These are phyloP conservation scores for Heritiera fomes DNA, from an alignment of 345 rosid genomes.

Conservation along the genomic window DNA sequence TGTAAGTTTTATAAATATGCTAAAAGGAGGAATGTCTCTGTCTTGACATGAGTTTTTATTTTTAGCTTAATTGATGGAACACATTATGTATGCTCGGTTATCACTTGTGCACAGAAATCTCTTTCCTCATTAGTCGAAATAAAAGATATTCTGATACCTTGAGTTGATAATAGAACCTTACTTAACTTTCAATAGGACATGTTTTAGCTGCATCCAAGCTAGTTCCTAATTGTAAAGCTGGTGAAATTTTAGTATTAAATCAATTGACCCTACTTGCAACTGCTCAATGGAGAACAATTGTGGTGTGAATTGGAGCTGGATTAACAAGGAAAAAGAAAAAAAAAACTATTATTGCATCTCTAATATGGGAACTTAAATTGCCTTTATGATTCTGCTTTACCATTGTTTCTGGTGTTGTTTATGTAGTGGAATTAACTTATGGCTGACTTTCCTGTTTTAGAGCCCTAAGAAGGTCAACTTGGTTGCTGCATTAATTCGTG, in stretches of 20 bases:
- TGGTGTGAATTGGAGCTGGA: background rate
- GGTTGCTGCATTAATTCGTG: slow-evolving; percentile 91
- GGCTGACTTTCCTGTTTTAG: slow-evolving; percentile 45
- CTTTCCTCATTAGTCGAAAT: background rate
- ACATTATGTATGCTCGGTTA: background rate
- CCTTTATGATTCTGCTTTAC: background rate
- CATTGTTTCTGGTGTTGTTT: background rate
- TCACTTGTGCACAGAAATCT: background rate
- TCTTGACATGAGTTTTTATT: background rate
- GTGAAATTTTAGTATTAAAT: background rate
- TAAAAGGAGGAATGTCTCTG: background rate
- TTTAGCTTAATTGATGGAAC: background rate
- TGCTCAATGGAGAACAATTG: background rate
- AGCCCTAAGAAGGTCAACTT: slow-evolving; percentile 96
- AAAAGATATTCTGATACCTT: background rate
- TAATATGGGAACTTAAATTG: background rate
- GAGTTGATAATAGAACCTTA: background rate
- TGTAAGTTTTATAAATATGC: background rate
- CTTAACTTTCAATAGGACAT: background rate
- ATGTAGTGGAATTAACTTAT: background rate
- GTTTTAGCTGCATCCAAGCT: background rate
- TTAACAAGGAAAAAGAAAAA: background rate
- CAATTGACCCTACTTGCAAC: background rate
- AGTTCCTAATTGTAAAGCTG: background rate
- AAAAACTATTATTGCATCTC: background rate